Conservation (phyloP, 2,329 filamentous ascomycete genomes). For the Sclerotinia glacialis region DNA sequence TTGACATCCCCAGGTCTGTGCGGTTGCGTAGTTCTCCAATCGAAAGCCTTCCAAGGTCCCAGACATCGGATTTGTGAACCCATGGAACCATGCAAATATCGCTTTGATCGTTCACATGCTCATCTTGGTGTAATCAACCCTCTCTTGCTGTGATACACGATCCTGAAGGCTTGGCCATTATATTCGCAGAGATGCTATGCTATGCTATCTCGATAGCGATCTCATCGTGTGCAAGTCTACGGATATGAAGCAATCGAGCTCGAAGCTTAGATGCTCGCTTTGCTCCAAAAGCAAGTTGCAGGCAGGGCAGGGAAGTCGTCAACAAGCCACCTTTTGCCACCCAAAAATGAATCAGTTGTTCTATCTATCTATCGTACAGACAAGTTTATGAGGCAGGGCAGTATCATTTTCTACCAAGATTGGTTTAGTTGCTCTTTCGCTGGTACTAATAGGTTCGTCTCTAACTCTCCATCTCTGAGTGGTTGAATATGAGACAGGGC, state of each 20-base stretch:
- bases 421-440: neutral
- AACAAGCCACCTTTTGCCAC: slow-evolving; percentile 13
- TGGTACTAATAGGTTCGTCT: neutral
- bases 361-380: neutral
- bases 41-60: neutral
- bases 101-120: neutral
- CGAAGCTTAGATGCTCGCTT: neutral
- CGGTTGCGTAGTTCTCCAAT: neutral
- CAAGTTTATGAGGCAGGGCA: slow-evolving; percentile 5
- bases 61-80: slow-evolving; percentile 5
- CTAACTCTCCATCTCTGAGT: neutral
- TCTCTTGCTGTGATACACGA: neutral
- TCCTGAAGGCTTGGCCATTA: neutral
- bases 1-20: slow-evolving; percentile 13
- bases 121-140: neutral
- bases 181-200: neutral
- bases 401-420: neutral
- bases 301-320: neutral
- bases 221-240: neutral
- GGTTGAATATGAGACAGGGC: neutral
- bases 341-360: neutral
- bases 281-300: slow-evolving; percentile 9
- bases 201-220: neutral
- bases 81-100: neutral
- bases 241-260: neutral